Evolutionary conservation across 2,329 filamentous ascomycete genomes (phyloP).

Genomic region (Botrytis elliptica): DNA sequence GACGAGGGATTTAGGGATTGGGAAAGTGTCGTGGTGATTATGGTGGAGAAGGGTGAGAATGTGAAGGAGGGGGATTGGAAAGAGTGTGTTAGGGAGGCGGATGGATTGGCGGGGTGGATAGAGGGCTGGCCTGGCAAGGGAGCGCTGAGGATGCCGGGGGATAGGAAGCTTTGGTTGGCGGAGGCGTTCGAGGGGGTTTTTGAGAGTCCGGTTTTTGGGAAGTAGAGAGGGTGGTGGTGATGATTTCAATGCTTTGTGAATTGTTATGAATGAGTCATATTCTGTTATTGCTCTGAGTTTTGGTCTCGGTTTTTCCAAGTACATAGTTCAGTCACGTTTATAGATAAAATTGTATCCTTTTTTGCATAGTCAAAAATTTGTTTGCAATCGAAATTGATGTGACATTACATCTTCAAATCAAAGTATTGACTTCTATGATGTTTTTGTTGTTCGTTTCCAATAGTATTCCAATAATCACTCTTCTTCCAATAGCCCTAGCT

Average conservation of each 20-base stretch:
- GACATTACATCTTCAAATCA: background rate
- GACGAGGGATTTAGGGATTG: conserved; percentile 6
- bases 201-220: background rate
- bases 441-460: background rate
- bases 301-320: background rate
- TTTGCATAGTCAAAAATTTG: background rate
- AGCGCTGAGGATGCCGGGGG: background rate
- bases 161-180: background rate
- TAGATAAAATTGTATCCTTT: no score
- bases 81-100: background rate
- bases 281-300: background rate
- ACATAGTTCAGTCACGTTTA: background rate
- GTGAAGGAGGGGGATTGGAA: background rate
- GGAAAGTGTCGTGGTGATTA: background rate
- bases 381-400: background rate
- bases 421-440: no score
- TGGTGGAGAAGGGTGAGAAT: background rate
- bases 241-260: background rate
- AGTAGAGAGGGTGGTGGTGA: no score
- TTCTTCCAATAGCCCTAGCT: rapidly evolving
- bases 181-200: background rate
- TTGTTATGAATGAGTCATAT: background rate
- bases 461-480: background rate
- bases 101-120: background rate
- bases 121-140: conserved; percentile 13